phyloP scores from a whole-genome alignment of 345 rosid species.

The Turnera subulata region DNA sequence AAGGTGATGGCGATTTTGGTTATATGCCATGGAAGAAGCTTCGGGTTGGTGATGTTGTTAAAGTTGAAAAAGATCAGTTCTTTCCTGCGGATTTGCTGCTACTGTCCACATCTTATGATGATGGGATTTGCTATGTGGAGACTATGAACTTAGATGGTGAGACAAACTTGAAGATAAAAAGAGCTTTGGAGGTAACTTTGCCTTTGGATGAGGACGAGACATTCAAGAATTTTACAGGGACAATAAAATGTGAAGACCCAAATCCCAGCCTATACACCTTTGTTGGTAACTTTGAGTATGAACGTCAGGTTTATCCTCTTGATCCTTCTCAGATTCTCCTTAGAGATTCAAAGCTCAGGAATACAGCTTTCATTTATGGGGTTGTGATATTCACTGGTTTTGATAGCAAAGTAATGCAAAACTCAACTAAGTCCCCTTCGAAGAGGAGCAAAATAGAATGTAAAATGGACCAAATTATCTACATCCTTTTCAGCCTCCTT shows the following conservation, averaged over 20 bases:
- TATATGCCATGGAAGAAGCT: slow-evolving; percentile 11
- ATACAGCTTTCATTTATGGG: slow-evolving; percentile 18
- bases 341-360: slow-evolving; percentile 22
- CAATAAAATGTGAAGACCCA: slow-evolving; percentile 22
- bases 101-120: slow-evolving; percentile 12
- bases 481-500: slow-evolving; percentile 13
- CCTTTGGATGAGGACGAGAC: slow-evolving; percentile 6
- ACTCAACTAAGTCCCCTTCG: slow-evolving; percentile 13
- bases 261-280: slow-evolving; percentile 22
- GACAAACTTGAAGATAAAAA: slow-evolving; percentile 17
- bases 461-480: slow-evolving; percentile 13
- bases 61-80: slow-evolving; percentile 13
- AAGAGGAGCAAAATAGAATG: slow-evolving; percentile 21
- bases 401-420: slow-evolving; percentile 26
- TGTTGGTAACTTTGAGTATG: slow-evolving; percentile 14
- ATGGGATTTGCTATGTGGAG: slow-evolving; percentile 20
- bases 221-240: slow-evolving; percentile 8
- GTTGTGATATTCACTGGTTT: slow-evolving; percentile 19
- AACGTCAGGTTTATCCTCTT: slow-evolving; percentile 9
- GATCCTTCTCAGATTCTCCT: slow-evolving; percentile 19
- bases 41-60: slow-evolving; percentile 19
- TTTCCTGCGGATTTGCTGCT: slow-evolving; percentile 22
- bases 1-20: slow-evolving; percentile 11
- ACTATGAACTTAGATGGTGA: slow-evolving; percentile 23
- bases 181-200: slow-evolving; percentile 17